These are phyloP conservation scores for Datisca glomerata DNA, from an alignment of 306 rosid genomes.

Conservation along the genomic window DNA sequence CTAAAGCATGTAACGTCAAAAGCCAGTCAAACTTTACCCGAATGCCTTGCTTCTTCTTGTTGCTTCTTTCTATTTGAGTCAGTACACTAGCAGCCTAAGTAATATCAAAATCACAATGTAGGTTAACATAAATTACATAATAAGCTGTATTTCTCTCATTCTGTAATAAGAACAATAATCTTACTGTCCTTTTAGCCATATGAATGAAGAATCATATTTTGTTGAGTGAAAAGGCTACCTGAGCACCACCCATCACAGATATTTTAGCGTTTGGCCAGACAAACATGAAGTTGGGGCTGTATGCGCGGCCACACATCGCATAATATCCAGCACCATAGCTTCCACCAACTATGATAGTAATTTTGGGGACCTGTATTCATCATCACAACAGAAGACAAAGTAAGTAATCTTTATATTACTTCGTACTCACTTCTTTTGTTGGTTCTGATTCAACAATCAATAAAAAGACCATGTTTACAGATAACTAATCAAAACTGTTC, in stretches of 20 bases:
- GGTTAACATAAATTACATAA: no score
- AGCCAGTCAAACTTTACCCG: slow-evolving; percentile 34
- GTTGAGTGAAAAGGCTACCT: slow-evolving; percentile 38
- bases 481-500: no score
- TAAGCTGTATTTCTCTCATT: no score
- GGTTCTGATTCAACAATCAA: no score
- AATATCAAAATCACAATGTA: no score
- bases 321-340: slow-evolving; percentile 98
- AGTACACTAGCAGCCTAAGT: slow-evolving; percentile 93
- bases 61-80: slow-evolving; percentile 72
- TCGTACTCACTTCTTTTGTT: no score
- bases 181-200: no score
- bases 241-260: slow-evolving; percentile 98
- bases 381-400: no score
- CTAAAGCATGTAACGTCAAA: no score
- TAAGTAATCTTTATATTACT: no score
- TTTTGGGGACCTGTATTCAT: slow-evolving; percentile 71
- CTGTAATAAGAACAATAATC: no score
- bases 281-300: slow-evolving; percentile 89
- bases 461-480: no score
- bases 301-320: slow-evolving; percentile 99
- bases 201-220: not conserved
- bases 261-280: slow-evolving; percentile 94
- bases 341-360: slow-evolving; percentile 85
- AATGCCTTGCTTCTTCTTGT: slow-evolving; percentile 86